Conservation (phyloP, 345 rosid genomes). For the Citrus reticulata region DNA sequence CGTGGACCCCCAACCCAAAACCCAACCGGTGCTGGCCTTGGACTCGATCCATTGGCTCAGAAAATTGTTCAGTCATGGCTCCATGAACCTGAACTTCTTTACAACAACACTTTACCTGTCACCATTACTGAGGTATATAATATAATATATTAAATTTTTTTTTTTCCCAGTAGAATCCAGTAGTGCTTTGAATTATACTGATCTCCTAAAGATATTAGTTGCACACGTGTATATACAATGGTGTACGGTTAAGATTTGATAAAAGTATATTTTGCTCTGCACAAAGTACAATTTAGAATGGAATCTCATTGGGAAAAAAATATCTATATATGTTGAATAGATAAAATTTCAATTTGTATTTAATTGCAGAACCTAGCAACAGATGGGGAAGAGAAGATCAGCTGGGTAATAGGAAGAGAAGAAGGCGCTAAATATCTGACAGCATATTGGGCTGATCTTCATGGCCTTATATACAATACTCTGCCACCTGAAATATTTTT, state of each 20-base stretch:
- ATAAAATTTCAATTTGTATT: not conserved
- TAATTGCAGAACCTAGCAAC: constrained; percentile 45
- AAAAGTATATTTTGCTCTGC: no score
- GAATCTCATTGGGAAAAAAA: no score
- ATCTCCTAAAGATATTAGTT: no score
- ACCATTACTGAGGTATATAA: not conserved
- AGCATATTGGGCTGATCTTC: no score
- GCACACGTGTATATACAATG: no score
- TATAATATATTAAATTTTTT: not conserved
- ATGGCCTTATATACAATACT: no score
- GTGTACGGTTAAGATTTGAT: no score
- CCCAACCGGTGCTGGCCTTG: constrained; percentile 74
- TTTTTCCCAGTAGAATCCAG: not conserved
- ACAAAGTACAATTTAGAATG: no score
- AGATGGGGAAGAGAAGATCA: constrained; percentile 32
- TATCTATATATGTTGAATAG: no score
- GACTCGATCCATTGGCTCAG: constrained; percentile 49
- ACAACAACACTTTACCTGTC: constrained; percentile 47
- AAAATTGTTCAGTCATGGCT: constrained; percentile 54
- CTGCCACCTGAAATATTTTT: no score
- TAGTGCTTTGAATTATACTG: no score
- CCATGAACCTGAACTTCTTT: constrained; percentile 37
- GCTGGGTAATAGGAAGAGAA: constrained; percentile 1
- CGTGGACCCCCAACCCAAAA: constrained; percentile 48
- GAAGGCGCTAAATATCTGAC: no score